These are phyloP conservation scores for Lasiodiplodia citricola DNA, from an alignment of 2,329 filamentous ascomycete genomes.

Conservation along the genomic window DNA sequence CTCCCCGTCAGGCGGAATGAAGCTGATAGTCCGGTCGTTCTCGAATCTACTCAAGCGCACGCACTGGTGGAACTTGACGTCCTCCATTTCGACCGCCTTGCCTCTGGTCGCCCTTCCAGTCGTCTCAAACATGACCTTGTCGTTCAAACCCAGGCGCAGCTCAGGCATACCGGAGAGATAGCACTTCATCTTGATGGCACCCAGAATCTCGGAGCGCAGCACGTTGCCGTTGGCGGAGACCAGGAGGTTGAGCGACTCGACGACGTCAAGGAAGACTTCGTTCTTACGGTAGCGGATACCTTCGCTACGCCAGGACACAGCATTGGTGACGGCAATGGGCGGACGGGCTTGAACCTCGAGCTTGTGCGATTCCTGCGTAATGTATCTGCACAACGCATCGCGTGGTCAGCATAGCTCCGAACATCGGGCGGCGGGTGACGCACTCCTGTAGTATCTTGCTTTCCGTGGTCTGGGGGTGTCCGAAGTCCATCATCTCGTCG, in stretches of 20 bases:
- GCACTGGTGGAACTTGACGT: slow-evolving; percentile 99
- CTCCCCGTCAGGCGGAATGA: slow-evolving; percentile 97
- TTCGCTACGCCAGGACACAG: slow-evolving; percentile 96
- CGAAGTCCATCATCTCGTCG: slow-evolving; percentile 99
- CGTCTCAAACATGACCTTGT: slow-evolving; percentile 99
- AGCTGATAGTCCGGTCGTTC: slow-evolving; percentile 97
- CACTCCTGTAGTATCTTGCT: slow-evolving; percentile 96
- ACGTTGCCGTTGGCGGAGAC: slow-evolving; percentile 96
- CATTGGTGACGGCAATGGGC: slow-evolving; percentile 97
- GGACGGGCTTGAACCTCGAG: slow-evolving; percentile 94
- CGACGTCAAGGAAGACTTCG: slow-evolving; percentile 97
- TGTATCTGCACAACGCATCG: slow-evolving; percentile 64
- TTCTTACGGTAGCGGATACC: slow-evolving; percentile 99
- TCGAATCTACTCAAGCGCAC: slow-evolving; percentile 95
- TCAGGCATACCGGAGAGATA: slow-evolving; percentile 99
- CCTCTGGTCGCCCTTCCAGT: slow-evolving; percentile 92
- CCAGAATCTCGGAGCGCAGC: slow-evolving; percentile 91
- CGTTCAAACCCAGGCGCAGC: slow-evolving; percentile 89
- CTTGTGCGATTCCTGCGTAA: slow-evolving; percentile 99
- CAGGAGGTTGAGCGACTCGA: slow-evolving; percentile 94
- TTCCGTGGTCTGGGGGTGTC: slow-evolving; percentile 97
- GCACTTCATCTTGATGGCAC: slow-evolving; percentile 99
- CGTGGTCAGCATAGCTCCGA: not conserved
- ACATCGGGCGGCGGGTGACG: slow-evolving; percentile 30
- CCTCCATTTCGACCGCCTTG: slow-evolving; percentile 99